Conservation (phyloP, 208 protist genomes). For the Trypanosomatidae sp. region DNA sequence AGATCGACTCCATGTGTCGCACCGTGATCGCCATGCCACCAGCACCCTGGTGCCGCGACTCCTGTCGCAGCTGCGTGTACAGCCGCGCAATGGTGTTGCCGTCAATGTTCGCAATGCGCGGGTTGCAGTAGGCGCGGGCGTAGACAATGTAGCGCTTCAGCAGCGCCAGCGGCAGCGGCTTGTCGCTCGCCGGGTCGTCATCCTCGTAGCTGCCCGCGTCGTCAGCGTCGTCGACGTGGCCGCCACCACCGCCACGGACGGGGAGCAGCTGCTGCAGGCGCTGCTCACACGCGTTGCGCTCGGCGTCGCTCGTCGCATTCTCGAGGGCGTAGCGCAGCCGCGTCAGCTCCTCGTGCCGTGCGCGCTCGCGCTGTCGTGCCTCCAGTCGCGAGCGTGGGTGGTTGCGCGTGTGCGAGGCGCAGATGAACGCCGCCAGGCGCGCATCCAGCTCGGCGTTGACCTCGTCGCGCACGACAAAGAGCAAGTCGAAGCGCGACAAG, state of each 20-base stretch:
- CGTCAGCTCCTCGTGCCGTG: constrained; percentile 38
- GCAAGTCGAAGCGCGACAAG: constrained; percentile 97
- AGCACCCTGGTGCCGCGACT: constrained; percentile 87
- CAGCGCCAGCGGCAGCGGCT: constrained; percentile 89
- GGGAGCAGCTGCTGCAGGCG: constrained; percentile 35
- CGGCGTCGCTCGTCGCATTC: constrained; percentile 44
- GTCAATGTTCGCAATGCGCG: constrained; percentile 89
- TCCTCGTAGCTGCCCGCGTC: constrained; percentile 42
- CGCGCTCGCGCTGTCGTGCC: constrained; percentile 20
- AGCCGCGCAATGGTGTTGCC: constrained; percentile 90
- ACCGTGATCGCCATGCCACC: constrained; percentile 96
- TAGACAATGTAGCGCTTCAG: constrained; percentile 98
- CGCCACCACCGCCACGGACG: constrained; percentile 13
- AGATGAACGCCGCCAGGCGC: constrained; percentile 93
- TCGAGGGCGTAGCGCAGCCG: constrained; percentile 51
- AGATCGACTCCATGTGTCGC: constrained; percentile 98
- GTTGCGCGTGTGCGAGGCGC: constrained; percentile 89
- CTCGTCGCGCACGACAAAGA: constrained; percentile 93
- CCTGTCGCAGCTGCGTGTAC: constrained; percentile 95
- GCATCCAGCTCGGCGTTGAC: constrained; percentile 94
- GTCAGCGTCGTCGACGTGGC: constrained; percentile 71
- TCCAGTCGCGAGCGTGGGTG: constrained; percentile 77
- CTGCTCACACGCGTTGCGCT: constrained; percentile 38
- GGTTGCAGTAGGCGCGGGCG: constrained; percentile 86
- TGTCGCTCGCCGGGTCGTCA: constrained; percentile 70